A percentile compares a stretch with the other conserved stretches of the same genome.
Evolutionary conservation across 2,329 filamentous ascomycete species (phyloP).

Genomic region (Zalaria obscura): DNA sequence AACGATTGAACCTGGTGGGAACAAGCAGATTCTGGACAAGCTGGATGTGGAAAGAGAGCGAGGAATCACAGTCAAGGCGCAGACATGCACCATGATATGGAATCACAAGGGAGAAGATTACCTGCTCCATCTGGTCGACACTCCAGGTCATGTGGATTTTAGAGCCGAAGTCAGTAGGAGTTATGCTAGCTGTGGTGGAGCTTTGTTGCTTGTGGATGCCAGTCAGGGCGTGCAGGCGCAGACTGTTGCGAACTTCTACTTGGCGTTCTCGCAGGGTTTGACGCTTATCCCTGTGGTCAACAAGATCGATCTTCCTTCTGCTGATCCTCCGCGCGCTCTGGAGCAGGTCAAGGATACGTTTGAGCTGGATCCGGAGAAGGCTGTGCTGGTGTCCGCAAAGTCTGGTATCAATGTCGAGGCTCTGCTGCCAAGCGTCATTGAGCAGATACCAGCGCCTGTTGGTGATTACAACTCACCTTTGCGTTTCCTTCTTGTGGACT

Average conservation of each 20-base stretch:
- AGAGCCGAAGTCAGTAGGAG: conserved; percentile 88
- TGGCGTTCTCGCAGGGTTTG: conserved; percentile 85
- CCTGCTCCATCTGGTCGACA: conserved; percentile 88
- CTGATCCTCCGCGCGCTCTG: conserved; percentile 73
- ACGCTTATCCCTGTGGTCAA: conserved; percentile 85
- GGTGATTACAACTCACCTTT: conserved; percentile 62
- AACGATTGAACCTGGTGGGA: conserved; percentile 71
- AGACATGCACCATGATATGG: conserved; percentile 97
- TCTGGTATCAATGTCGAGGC: conserved; percentile 75
- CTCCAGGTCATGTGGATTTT: conserved; percentile 95
- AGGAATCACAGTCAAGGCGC: conserved; percentile 96
- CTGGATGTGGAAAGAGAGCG: conserved; percentile 91
- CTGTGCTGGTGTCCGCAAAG: conserved; percentile 76
- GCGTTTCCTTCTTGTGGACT: conserved; percentile 81
- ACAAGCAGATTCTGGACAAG: conserved; percentile 95
- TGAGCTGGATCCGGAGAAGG: conserved; percentile 67
- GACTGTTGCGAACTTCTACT: conserved; percentile 96
- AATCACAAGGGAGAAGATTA: conserved; percentile 77
- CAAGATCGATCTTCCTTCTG: conserved; percentile 86
- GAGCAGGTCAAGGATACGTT: conserved; percentile 78
- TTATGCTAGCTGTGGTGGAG: conserved; percentile 91
- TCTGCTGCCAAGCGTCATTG: conserved; percentile 75
- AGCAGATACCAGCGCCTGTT: conserved; percentile 65
- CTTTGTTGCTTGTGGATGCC: conserved; percentile 83
- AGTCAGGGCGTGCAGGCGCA: conserved; percentile 95